Base-by-base conservation (phyloP, 2,329 filamentous ascomycete genomes). In the Talaromyces sp. region DNA sequence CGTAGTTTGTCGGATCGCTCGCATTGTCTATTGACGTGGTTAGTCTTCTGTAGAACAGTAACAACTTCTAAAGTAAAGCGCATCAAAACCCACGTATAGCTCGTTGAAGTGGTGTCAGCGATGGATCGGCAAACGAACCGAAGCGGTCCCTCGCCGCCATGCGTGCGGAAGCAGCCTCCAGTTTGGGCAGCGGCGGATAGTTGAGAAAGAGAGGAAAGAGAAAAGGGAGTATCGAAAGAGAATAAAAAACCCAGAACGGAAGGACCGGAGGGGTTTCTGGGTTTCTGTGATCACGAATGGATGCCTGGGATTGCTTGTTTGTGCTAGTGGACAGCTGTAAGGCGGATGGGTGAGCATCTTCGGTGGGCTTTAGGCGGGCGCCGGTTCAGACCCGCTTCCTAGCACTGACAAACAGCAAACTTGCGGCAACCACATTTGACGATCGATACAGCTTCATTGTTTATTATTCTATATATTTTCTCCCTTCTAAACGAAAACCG, bases 121-220 rank as follows among this genome's bases (percentile, higher is more conserved):
- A 86, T 65, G 90, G 87, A 74, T 90, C 87, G 73, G 88, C 87
- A 79, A 90, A 88, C 74, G 89, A 89, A 78, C 88, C 87, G 84
- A 95, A 98, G 77, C 93, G 92, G 82, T 97, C 93, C 80, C 93
- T 88, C 71, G 93, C 90, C 73, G 93, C 95, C 83, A 96, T 96
- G 75, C 95, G 89, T 78, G 93, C 93, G 75, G 93, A 96, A 74
- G 93, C 89, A 74, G 95, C 93, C 85, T 98, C 93, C 93, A 98
- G 90, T 67, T 70, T 77, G 77, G 68, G 15, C n/a, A 47, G 44
- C 17, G 44, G 44, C 22, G 44, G 19, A 25, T 59, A 2, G 69
- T 27, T 8, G n/a, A 69, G 55, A 57, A 57, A 28, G 59, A 59
- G 28, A 36, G 54, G 57, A 59, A 49, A 27, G 54, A 60, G 57